A percentile compares a stretch with the other conserved stretches of the same genome.
phyloP scores from a whole-genome alignment of 2,329 filamentous ascomycete species.

The Penicillium sp. region DNA sequence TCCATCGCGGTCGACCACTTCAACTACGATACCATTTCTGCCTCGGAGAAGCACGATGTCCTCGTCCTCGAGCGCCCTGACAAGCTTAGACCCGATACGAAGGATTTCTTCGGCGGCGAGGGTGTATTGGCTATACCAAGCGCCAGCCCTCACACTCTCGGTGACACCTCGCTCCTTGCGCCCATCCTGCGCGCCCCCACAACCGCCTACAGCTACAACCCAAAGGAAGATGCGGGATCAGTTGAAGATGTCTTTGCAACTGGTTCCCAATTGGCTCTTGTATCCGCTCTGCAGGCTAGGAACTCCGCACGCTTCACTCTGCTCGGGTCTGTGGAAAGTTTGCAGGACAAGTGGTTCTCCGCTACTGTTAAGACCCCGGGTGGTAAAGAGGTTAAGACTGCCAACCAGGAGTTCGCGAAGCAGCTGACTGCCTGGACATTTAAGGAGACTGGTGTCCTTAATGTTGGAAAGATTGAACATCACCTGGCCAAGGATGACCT shows the following conservation, averaged over 20 bases:
- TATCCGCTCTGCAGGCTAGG: slow-evolving; percentile 86
- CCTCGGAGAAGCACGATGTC: slow-evolving; percentile 85
- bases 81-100: slow-evolving; percentile 69
- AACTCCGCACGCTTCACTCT: slow-evolving; percentile 91
- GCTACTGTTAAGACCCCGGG: slow-evolving; percentile 69
- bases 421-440: slow-evolving; percentile 94
- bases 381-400: slow-evolving; percentile 65
- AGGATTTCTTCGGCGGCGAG: slow-evolving; percentile 75
- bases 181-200: slow-evolving; percentile 81
- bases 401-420: slow-evolving; percentile 84
- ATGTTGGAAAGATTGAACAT: slow-evolving; percentile 83
- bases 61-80: slow-evolving; percentile 75
- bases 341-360: slow-evolving; percentile 88
- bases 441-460: slow-evolving; percentile 87
- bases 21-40: slow-evolving; percentile 80
- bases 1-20: slow-evolving; percentile 93
- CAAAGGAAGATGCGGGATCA: slow-evolving; percentile 76
- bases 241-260: slow-evolving; percentile 85
- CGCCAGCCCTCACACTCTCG: slow-evolving; percentile 80
- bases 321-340: slow-evolving; percentile 82
- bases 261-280: slow-evolving; percentile 79
- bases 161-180: slow-evolving; percentile 75
- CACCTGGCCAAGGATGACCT: slow-evolving; percentile 59
- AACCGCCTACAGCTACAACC: slow-evolving; percentile 92
- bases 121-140: slow-evolving; percentile 80